Evolutionary conservation across 2,329 filamentous ascomycete genomes (phyloP).

Genomic region (Pseudopithomyces maydicus): DNA sequence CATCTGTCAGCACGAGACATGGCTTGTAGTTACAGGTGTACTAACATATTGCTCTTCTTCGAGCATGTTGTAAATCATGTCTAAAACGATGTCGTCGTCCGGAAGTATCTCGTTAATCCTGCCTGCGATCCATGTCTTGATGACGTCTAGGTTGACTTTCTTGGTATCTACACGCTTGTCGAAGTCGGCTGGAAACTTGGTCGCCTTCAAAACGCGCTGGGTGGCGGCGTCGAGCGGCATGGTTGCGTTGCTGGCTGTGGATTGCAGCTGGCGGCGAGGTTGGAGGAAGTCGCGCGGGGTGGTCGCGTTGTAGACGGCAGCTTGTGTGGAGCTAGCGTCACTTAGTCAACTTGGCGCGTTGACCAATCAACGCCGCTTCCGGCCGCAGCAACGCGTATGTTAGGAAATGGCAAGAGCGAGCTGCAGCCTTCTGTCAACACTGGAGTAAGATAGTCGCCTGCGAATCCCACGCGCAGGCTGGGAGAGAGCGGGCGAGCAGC

Average conservation of each 20-base stretch:
- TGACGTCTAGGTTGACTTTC: conserved; percentile 95
- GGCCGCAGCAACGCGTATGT: background rate
- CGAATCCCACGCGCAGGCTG: too few species aligned
- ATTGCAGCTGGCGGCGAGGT: conserved; percentile 3
- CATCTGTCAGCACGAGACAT: conserved; percentile 16
- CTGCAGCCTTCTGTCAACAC: background rate
- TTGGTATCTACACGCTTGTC: conserved; percentile 95
- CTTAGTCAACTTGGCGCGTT: background rate
- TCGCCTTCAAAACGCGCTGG: conserved; percentile 85
- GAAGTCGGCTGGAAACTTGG: conserved; percentile 93
- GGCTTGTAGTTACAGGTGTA: conserved; percentile 20
- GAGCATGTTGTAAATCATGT: conserved; percentile 72
- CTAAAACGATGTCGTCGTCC: conserved; percentile 95
- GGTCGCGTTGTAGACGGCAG: conserved; percentile 1
- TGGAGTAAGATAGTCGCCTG: too few species aligned
- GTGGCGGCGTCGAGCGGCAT: conserved; percentile 83
- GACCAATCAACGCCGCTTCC: conserved; percentile 6
- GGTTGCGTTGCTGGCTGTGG: conserved; percentile 23
- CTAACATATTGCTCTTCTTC: conserved; percentile 79
- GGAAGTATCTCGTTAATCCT: conserved; percentile 84
- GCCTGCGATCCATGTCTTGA: conserved; percentile 97
- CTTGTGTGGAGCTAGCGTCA: background rate
- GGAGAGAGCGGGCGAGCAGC: too few species aligned
- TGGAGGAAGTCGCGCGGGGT: conserved; percentile 7
- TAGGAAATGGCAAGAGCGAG: background rate